Evolutionary conservation across 1,139 yeast genomes (phyloP), one percentile per base, ranked within the genome.

Genomic region (Oligophagozyma castellii): DNA sequence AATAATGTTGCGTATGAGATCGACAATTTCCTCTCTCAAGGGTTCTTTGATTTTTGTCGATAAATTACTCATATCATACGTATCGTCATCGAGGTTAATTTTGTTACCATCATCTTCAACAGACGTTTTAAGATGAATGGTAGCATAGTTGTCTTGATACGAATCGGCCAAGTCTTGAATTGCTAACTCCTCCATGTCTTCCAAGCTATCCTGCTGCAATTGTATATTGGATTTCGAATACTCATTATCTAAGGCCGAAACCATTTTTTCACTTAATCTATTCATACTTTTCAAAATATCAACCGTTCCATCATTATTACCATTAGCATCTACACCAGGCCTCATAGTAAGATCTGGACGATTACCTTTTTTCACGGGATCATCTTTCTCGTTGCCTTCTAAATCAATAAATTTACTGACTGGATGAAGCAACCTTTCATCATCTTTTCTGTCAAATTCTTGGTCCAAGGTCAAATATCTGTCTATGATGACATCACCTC

Each of bases 321-420:
- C 67, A 44, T 62, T 64, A 22, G 58, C 59, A 48, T 64, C 70
- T 27, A 61, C 70, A 36, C 72, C 70, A 34, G 67, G 70, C 36
- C 77, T 69, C 95, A 86, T 86, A 5, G 96, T 86, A 35, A 80
- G 61, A 53, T 86, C 96, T 0, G 95, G 95, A 22, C 66, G 61
- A 47, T 83, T 81, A 0, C 95, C 96, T 32, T 68, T 55, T 38
- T 63, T 70, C 32, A 75, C 76, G 0, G 94, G 68, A 50, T 80
- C 81, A 49, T 86, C 93, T 32, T 75, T 79, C 35, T 68, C 70
- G 48, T 89, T 89, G 2, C 84, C 95, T 29, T 65, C 70, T 19
- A 89, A 55, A 48, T 92, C 94, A 24, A 86, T 64, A 27, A 70
- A 64, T 45, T 71, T 73, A 29, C 64, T 65, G 2, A 75, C 72